Base-by-base conservation (phyloP, 2,329 filamentous ascomycete genomes). In the Calonectria hongkongensis region DNA sequence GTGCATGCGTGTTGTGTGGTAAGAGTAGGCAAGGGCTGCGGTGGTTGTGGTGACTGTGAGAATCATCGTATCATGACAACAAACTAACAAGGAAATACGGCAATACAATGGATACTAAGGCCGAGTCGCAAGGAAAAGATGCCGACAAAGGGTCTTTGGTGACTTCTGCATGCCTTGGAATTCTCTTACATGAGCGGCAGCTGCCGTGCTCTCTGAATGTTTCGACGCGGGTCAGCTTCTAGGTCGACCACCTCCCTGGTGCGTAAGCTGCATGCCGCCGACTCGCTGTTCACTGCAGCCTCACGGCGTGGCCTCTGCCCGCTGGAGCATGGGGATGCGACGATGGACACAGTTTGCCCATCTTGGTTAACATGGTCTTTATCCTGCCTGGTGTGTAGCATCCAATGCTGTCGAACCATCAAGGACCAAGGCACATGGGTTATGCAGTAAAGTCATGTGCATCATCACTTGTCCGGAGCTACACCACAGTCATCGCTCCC, bases 1-100 rank as follows among this genome's bases (percentile, higher is more conserved):
- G 58, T 63, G 28, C 50, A 30, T 47, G 71, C 60, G 62, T 67
- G 65, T 51, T 75, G 73, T 65, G 58, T 71, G 56, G 63, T 67
- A 36, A 72, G 15, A 50, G 65, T 50, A 48, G 50, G 18, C 62
- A 60, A 27, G 27, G 36, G 56, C 39, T 27, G 33, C 48, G 70
- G 65, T 68, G 65, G 50, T 47, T 56, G 54, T 66, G 45, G 69
- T 71, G 63, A 36, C 25, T 63, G 65, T 21, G 27, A 54, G 21
- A 41, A n/a, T 30, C 27, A 65, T 72, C 65, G 56, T 67, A 67
- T 67, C 54, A 67, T 67, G 50, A 47, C 30, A 41, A n/a, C 28
- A 25, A 28, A 36, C 54, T 60, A 60, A 60, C 3, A 21, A 41
- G 54, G 54, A 60, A 60, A 27, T 15, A 27, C 54, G 54, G 54